phyloP scores from a whole-genome alignment of 2,329 filamentous ascomycete genomes.

The Ophiostoma triangulosporum region DNA sequence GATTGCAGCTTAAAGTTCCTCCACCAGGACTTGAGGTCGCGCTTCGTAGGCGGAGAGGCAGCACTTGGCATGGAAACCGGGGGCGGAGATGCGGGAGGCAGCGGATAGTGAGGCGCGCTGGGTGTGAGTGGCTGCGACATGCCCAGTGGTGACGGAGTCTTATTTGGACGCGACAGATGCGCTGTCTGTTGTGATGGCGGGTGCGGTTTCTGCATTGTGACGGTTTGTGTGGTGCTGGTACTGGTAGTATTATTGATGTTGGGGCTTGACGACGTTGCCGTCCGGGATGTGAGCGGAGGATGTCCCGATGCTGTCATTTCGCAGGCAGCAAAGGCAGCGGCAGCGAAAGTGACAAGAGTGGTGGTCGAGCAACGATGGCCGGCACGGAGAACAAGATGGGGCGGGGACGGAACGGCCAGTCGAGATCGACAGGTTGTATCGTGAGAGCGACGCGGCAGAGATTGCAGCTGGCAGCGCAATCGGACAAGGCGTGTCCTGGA shows the following conservation, averaged over 20 bases:
- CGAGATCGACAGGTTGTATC: not conserved
- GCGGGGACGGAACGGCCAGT: not conserved
- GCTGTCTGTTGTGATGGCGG: not conserved
- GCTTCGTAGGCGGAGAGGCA: slow-evolving; percentile 65
- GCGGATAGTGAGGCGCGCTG: slow-evolving; percentile 2
- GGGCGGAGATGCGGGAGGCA: slow-evolving; percentile 7
- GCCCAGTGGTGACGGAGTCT: not conserved
- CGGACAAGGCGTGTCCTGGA: not conserved
- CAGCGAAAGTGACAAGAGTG: not conserved
- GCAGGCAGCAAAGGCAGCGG: not conserved
- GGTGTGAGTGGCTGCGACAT: slow-evolving; percentile 8
- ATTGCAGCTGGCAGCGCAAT: not conserved
- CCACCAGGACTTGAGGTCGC: slow-evolving; percentile 94
- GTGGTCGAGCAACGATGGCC: not conserved
- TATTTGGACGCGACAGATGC: slow-evolving; percentile 1
- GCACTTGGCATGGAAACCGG: slow-evolving; percentile 27
- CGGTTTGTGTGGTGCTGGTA: not conserved
- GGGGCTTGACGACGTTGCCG: not conserved
- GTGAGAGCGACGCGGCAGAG: not conserved
- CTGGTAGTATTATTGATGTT: not conserved
- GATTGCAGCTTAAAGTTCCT: slow-evolving; percentile 72
- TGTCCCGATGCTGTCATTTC: not conserved
- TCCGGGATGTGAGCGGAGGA: not conserved
- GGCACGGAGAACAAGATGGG: too few relatives aligned
- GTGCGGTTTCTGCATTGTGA: slow-evolving; percentile 10